These are phyloP conservation scores for Colletotrichum euphorbiae DNA, from an alignment of 2,329 filamentous ascomycete species.

Conservation along the genomic window DNA sequence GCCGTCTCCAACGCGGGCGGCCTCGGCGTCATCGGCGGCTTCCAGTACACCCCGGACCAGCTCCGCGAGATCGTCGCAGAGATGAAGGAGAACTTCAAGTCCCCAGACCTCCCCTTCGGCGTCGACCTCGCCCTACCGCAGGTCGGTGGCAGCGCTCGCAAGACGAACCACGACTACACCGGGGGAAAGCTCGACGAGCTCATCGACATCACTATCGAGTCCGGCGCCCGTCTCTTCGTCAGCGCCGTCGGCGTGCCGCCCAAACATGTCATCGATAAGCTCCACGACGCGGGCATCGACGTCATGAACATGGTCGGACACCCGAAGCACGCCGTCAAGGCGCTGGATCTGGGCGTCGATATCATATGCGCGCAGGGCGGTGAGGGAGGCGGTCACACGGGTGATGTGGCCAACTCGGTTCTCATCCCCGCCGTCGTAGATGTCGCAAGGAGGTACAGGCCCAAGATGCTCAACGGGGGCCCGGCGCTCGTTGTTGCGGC, in stretches of 20 bases:
- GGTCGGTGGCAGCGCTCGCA: constrained; percentile 83
- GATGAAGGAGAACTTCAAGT: constrained; percentile 78
- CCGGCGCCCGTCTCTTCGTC: constrained; percentile 88
- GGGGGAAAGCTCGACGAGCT: constrained; percentile 88
- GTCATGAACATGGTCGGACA: constrained; percentile 99
- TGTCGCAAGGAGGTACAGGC: constrained; percentile 78
- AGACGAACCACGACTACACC: constrained; percentile 97
- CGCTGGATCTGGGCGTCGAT: constrained; percentile 86
- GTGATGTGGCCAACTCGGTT: constrained; percentile 86
- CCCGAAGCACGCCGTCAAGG: constrained; percentile 91
- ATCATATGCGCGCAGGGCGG: constrained; percentile 93
- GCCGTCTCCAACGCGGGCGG: constrained; percentile 91
- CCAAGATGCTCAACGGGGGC: constrained; percentile 74
- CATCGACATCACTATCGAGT: constrained; percentile 86
- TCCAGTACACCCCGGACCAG: constrained; percentile 78
- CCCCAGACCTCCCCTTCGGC: constrained; percentile 82
- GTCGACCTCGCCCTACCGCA: constrained; percentile 93
- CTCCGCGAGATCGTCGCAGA: constrained; percentile 85
- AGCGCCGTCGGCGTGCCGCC: constrained; percentile 90
- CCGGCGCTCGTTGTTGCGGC: constrained; percentile 87
- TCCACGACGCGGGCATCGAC: constrained; percentile 84
- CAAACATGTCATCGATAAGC: constrained; percentile 74
- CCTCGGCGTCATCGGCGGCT: constrained; percentile 79
- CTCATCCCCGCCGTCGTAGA: constrained; percentile 90
- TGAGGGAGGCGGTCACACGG: constrained; percentile 94